Percentiles rank a stretch among this genome's conserved stretches.
Evolutionary conservation across 108 stramenopile genomes (phyloP).

Genomic region (Schizochytrium sp.): DNA sequence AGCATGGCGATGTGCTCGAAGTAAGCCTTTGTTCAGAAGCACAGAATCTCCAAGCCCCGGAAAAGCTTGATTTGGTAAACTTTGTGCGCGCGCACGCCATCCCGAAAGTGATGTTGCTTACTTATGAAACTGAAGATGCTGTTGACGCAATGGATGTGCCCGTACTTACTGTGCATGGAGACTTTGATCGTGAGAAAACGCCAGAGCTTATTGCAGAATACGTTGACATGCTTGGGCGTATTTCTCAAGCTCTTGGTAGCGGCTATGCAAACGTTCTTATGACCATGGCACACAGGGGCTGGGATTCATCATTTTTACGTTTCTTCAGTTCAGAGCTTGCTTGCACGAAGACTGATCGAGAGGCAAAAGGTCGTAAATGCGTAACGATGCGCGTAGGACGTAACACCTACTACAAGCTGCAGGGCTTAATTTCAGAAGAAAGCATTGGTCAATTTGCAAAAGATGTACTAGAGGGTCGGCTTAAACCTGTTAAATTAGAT

Average conservation of each 20-base stretch:
- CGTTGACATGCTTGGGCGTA: neutral
- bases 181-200: constrained; percentile 4
- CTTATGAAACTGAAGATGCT: constrained; percentile 7
- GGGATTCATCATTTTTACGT: neutral
- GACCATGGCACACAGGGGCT: neutral
- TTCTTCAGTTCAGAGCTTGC: constrained; percentile 28
- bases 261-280: neutral
- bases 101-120: constrained; percentile 1
- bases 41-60: neutral
- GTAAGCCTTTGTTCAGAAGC: neutral
- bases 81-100: constrained; percentile 13
- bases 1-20: neutral
- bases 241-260: neutral
- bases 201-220: neutral
- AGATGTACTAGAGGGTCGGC: neutral
- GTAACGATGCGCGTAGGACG: neutral
- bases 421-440: neutral
- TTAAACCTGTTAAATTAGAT: neutral
- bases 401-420: neutral
- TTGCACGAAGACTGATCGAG: neutral
- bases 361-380: neutral
- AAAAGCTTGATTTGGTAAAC: neutral
- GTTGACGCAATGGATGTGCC: neutral
- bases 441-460: neutral
- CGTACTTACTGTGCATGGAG: neutral